Percentiles rank a stretch among this genome's conserved stretches.
Conservation (phyloP, 2,329 filamentous ascomycete species). For the Paracoccidioides lutzii region DNA sequence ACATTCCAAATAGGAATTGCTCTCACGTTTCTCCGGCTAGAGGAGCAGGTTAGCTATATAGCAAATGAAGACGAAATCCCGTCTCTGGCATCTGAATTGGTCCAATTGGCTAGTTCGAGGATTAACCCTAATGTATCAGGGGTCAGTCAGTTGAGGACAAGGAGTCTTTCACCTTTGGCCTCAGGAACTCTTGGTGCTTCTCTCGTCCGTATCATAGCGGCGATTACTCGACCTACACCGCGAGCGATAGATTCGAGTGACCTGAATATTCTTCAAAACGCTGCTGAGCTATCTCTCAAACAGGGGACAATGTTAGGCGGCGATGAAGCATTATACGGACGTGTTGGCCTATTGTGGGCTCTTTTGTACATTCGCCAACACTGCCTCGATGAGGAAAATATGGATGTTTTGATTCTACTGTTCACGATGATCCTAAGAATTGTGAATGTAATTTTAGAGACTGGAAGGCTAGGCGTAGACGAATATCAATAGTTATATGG, state of each 20-base stretch:
- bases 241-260: conserved; percentile 14
- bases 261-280: conserved; percentile 18
- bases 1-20: conserved; percentile 19
- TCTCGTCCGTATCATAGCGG: conserved; percentile 18
- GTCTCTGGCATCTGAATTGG: conserved; percentile 15
- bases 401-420: conserved; percentile 13
- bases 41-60: conserved; percentile 22
- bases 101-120: conserved; percentile 17
- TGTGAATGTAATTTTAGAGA: conserved; percentile 21
- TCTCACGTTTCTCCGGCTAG: conserved; percentile 27
- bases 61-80: conserved; percentile 3
- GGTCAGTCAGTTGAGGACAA: conserved; percentile 2
- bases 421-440: conserved; percentile 20
- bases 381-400: conserved; percentile 13
- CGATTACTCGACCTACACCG: conserved; percentile 1
- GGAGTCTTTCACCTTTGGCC: conserved; percentile 22
- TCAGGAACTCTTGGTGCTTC: conserved; percentile 21
- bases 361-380: conserved; percentile 24
- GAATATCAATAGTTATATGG: conserved; percentile 21
- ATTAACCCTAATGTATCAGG: conserved; percentile 12
- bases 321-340: conserved; percentile 29
- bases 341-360: conserved; percentile 26
- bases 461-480: conserved; percentile 21
- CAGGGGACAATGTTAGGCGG: conserved; percentile 22
- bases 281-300: conserved; percentile 18